phyloP scores from a whole-genome alignment of 768 basidiomycete genomes.

The Lactifluus piperatus region DNA sequence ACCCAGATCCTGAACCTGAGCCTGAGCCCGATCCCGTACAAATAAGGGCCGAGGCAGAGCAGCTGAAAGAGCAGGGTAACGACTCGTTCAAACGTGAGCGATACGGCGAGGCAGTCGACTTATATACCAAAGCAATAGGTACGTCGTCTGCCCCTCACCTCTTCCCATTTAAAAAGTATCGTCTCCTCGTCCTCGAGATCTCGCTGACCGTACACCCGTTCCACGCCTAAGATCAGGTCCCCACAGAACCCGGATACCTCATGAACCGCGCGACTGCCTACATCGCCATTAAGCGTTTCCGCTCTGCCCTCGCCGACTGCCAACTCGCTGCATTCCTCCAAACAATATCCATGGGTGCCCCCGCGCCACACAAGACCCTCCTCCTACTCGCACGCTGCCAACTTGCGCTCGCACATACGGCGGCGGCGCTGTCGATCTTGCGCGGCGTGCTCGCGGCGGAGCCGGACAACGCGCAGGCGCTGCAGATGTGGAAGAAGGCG shows the following conservation, averaged over 20 bases:
- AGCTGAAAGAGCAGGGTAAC: conserved; percentile 69
- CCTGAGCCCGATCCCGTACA: conserved; percentile 27
- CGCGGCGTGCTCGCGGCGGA: conserved; percentile 38
- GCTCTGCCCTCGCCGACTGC: conserved; percentile 70
- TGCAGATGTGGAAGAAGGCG: conserved; percentile 52
- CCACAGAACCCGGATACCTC: conserved; percentile 59
- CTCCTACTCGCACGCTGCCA: conserved; percentile 80
- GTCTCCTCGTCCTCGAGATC: too few relatives aligned
- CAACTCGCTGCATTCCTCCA: conserved; percentile 65
- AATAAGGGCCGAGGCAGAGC: conserved; percentile 42
- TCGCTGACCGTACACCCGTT: too few relatives aligned
- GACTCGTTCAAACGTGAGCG: conserved; percentile 56
- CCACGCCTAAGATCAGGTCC: conserved; percentile 22
- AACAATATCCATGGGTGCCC: conserved; percentile 23
- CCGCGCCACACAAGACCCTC: conserved; percentile 65
- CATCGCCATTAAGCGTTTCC: conserved; percentile 74
- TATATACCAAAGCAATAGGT: conserved; percentile 74
- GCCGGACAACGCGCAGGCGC: neutral
- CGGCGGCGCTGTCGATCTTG: conserved; percentile 58
- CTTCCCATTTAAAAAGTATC: too few relatives aligned
- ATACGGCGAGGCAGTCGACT: conserved; percentile 61
- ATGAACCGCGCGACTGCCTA: conserved; percentile 84
- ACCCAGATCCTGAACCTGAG: neutral
- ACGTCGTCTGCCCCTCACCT: neutral
- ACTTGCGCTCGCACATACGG: conserved; percentile 62